A percentile compares a stretch with the other conserved stretches of the same genome.
Evolutionary conservation across 331 rosid species (phyloP).

Genomic region (Quercus phellos): DNA sequence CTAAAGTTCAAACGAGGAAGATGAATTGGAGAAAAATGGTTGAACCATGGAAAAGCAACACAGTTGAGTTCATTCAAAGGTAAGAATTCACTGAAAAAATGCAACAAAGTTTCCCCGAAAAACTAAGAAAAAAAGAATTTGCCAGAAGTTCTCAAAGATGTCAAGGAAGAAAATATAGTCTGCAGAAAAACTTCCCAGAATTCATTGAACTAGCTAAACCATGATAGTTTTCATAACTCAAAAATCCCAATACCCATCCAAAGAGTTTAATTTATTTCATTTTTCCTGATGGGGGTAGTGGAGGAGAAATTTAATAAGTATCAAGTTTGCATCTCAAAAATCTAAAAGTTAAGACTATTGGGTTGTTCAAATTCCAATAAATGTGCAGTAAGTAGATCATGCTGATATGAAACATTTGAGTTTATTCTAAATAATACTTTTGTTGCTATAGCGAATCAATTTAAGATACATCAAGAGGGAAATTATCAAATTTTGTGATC

Average conservation of each 20-base stretch:
- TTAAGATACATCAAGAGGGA: neutral
- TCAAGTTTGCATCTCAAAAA: neutral
- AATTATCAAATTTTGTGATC: neutral
- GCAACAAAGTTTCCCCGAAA: neutral
- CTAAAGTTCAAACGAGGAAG: neutral
- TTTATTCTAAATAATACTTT: neutral
- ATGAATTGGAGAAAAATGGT: neutral
- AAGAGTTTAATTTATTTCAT: neutral
- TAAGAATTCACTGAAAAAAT: neutral
- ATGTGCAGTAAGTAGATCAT: neutral
- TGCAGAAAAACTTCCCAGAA: neutral
- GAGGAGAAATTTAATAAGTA: neutral
- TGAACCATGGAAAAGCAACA: neutral
- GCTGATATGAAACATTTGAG: neutral
- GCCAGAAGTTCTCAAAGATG: neutral
- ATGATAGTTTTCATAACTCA: neutral
- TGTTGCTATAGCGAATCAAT: neutral
- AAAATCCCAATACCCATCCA: neutral
- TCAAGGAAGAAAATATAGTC: neutral
- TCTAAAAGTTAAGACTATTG: neutral
- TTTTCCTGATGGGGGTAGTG: neutral
- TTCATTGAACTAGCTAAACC: neutral
- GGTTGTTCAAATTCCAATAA: neutral
- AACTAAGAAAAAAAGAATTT: neutral
- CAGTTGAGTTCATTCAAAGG: neutral